Evolutionary conservation across 345 rosid species (phyloP).

Genomic region (Erodium maritimum): DNA sequence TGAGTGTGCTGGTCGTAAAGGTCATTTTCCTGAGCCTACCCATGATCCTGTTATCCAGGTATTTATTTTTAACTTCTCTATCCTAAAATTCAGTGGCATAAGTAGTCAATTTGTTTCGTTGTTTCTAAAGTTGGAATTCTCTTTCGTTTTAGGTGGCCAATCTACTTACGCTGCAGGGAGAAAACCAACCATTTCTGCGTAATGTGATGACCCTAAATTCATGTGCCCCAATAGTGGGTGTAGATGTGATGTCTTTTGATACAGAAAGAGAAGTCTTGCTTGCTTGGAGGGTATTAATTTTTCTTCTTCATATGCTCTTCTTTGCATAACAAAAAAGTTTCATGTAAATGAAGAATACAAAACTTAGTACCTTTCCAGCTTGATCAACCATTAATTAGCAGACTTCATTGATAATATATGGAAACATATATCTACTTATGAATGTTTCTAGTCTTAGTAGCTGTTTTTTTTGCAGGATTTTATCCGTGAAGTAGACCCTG

Average conservation of each 20-base stretch:
- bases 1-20: constrained; percentile 98
- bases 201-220: constrained; percentile 96
- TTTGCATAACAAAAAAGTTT: background rate
- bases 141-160: constrained; percentile 67
- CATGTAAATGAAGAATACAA: background rate
- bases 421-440: constrained; percentile 1
- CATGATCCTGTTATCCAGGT: constrained; percentile 99
- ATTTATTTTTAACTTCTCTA: background rate
- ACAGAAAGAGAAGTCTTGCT: constrained; percentile 80
- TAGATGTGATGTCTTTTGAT: constrained; percentile 85
- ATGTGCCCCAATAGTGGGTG: constrained; percentile 88
- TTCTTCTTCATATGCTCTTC: background rate
- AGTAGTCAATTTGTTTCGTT: constrained; percentile 5
- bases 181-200: constrained; percentile 70
- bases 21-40: constrained; percentile 96
- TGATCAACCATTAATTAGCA: background rate
- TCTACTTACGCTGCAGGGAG: constrained; percentile 88
- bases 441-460: constrained; percentile 8
- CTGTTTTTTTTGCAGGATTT: constrained; percentile 56
- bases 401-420: too few species aligned
- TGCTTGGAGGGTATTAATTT: constrained; percentile 84
- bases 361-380: background rate
- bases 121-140: constrained; percentile 13
- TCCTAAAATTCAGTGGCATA: constrained; percentile 1
- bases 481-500: constrained; percentile 87